Conservation (phyloP, 2,329 filamentous ascomycete genomes). For the Ploettnerulaceae sp. region DNA sequence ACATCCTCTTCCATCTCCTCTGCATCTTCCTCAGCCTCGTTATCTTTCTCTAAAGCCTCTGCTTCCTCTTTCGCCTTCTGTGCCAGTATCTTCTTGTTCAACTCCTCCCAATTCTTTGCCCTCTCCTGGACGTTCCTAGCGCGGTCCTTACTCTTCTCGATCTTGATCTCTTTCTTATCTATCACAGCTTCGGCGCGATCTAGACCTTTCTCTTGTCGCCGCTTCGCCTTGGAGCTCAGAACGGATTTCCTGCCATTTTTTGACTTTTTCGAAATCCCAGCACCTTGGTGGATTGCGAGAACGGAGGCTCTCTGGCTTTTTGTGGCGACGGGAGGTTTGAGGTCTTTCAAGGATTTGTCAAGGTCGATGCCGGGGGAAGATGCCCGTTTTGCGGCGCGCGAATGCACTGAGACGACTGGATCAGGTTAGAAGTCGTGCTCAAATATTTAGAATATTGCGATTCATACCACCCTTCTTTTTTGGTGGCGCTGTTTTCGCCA, state of each 20-base stretch:
- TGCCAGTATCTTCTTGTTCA: constrained; percentile 43
- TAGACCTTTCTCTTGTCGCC: constrained; percentile 51
- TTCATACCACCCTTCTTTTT: constrained; percentile 32
- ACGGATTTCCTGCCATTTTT: constrained; percentile 52
- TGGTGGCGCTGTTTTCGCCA: constrained; percentile 34
- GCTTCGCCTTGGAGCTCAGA: constrained; percentile 50
- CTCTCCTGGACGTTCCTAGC: constrained; percentile 45
- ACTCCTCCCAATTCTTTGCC: constrained; percentile 53
- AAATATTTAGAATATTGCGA: not conserved
- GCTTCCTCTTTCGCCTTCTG: constrained; percentile 28
- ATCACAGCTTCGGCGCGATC: constrained; percentile 56
- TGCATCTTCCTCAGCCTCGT: constrained; percentile 15
- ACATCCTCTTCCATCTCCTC: constrained; percentile 18
- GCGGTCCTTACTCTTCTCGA: constrained; percentile 49
- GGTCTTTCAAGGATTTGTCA: constrained; percentile 65
- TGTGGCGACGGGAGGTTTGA: constrained; percentile 46
- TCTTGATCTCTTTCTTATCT: constrained; percentile 53
- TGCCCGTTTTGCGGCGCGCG: constrained; percentile 68
- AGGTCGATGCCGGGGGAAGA: constrained; percentile 65
- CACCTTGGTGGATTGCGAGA: constrained; percentile 60
- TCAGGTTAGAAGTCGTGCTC: constrained; percentile 1
- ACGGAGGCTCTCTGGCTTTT: constrained; percentile 57
- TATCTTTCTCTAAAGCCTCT: constrained; percentile 24
- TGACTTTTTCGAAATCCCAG: constrained; percentile 64
- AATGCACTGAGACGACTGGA: constrained; percentile 56